These are phyloP conservation scores for Penicillium macrosclerotiorum DNA, from an alignment of 495 filamentous ascomycete species.

Conservation along the genomic window DNA sequence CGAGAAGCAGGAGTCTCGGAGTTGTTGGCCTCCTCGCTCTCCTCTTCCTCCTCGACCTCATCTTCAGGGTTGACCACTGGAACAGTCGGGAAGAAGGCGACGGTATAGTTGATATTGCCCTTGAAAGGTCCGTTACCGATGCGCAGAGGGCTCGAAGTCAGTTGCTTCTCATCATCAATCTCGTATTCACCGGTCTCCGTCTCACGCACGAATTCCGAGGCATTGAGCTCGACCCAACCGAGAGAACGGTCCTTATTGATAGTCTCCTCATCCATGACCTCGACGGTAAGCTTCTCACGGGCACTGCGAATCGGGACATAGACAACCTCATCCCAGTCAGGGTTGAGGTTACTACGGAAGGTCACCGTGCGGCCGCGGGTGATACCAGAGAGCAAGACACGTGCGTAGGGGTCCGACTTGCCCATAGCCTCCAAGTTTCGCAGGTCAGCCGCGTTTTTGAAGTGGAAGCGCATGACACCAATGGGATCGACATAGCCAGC, in stretches of 20 bases:
- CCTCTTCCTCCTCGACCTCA: slow-evolving; percentile 64
- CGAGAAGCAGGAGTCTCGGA: slow-evolving; percentile 24
- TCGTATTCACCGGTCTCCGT: slow-evolving; percentile 78
- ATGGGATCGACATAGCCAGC: slow-evolving; percentile 91
- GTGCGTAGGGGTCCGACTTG: slow-evolving; percentile 93
- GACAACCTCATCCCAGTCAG: slow-evolving; percentile 92
- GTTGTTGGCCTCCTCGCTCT: slow-evolving; percentile 20
- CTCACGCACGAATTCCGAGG: slow-evolving; percentile 74
- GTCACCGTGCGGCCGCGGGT: slow-evolving; percentile 91
- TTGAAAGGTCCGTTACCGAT: slow-evolving; percentile 67
- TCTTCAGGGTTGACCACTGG: slow-evolving; percentile 90
- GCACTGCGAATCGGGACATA: slow-evolving; percentile 88
- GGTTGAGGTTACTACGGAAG: slow-evolving; percentile 92
- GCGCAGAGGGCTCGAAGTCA: slow-evolving; percentile 57
- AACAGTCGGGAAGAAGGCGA: slow-evolving; percentile 85
- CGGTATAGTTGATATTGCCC: slow-evolving; percentile 79
- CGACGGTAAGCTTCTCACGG: slow-evolving; percentile 81
- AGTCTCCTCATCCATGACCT: slow-evolving; percentile 96
- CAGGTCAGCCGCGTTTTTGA: slow-evolving; percentile 75
- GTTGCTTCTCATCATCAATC: slow-evolving; percentile 74
- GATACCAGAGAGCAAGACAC: slow-evolving; percentile 83
- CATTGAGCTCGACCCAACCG: slow-evolving; percentile 71
- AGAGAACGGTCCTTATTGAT: slow-evolving; percentile 84
- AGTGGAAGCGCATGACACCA: slow-evolving; percentile 91
- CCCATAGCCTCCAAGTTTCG: slow-evolving; percentile 94